Evolutionary conservation across 2,329 filamentous ascomycete genomes (phyloP).

Genomic region (Nemania diffusa): DNA sequence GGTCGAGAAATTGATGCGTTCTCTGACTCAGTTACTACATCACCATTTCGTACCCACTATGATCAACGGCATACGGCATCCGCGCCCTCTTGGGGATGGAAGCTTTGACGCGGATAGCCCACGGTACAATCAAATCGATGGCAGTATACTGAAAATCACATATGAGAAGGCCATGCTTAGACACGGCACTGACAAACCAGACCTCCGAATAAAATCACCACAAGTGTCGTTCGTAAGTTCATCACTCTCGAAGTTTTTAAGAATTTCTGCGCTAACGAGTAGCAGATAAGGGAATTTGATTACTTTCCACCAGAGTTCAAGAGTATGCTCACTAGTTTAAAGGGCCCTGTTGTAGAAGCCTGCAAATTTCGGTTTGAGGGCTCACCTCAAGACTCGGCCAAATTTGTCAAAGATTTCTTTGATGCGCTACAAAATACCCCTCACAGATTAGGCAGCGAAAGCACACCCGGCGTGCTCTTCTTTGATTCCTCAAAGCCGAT

Average conservation of each 20-base stretch:
- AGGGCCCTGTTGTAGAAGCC: constrained; percentile 77
- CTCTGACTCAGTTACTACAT: constrained; percentile 22
- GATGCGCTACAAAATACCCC: constrained; percentile 70
- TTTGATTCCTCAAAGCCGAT: constrained; percentile 79
- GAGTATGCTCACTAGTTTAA: constrained; percentile 76
- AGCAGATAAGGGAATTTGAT: constrained; percentile 73
- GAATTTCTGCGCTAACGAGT: constrained; percentile 39
- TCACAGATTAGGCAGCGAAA: constrained; percentile 72
- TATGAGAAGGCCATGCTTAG: constrained; percentile 82
- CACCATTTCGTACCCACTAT: constrained; percentile 47
- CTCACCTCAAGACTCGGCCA: constrained; percentile 54
- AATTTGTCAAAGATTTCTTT: constrained; percentile 72
- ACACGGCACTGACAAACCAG: constrained; percentile 93
- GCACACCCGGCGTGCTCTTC: constrained; percentile 83
- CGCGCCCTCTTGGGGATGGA: not conserved
- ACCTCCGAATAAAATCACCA: constrained; percentile 71
- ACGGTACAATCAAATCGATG: not conserved
- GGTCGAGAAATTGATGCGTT: constrained; percentile 63
- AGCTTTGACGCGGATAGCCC: not conserved
- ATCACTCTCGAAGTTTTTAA: not conserved
- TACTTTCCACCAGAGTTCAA: constrained; percentile 72
- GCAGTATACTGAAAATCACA: constrained; percentile 38
- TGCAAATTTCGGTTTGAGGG: constrained; percentile 72
- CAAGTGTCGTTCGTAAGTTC: constrained; percentile 64
- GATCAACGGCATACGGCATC: constrained; percentile 45